A percentile compares a stretch with the other conserved stretches of the same genome.
phyloP scores from a whole-genome alignment of 805 yeast species.

The Debaryomyces castellii region DNA sequence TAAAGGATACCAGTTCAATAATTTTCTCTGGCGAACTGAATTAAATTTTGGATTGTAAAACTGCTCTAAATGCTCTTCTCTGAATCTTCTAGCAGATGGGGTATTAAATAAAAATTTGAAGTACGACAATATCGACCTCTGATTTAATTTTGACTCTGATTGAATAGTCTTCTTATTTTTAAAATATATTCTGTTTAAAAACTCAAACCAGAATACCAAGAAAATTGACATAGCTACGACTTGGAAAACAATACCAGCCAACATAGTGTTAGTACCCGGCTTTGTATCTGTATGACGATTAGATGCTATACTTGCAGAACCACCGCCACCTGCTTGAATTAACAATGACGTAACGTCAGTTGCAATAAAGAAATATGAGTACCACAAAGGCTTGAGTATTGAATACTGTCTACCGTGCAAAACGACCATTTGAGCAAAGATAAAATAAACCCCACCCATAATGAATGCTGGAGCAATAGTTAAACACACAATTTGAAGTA shows the following conservation, averaged over 20 bases:
- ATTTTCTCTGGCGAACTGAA: slow-evolving; percentile 20
- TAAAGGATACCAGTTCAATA: slow-evolving; percentile 32
- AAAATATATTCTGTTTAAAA: slow-evolving; percentile 32
- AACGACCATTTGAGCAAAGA: slow-evolving; percentile 41
- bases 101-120: slow-evolving; percentile 28
- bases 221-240: slow-evolving; percentile 39
- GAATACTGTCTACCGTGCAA: slow-evolving; percentile 38
- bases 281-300: slow-evolving; percentile 16
- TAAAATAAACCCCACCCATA: slow-evolving; percentile 43
- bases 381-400: slow-evolving; percentile 42
- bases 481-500: slow-evolving; percentile 34
- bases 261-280: slow-evolving; percentile 37
- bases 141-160: slow-evolving; percentile 14
- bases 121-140: slow-evolving; percentile 22
- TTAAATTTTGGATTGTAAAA: slow-evolving; percentile 28
- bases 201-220: slow-evolving; percentile 35
- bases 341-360: slow-evolving; percentile 36
- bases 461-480: slow-evolving; percentile 43
- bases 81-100: slow-evolving; percentile 21
- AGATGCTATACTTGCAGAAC: slow-evolving; percentile 31
- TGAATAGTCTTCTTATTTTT: slow-evolving; percentile 11
- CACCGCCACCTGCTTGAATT: slow-evolving; percentile 43
- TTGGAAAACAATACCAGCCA: slow-evolving; percentile 39
- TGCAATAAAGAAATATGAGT: slow-evolving; percentile 40
- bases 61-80: slow-evolving; percentile 22